A percentile compares a stretch with the other conserved stretches of the same genome.
These are phyloP conservation scores for Physaria fendleri DNA, from an alignment of 345 rosid genomes.

Conservation along the genomic window DNA sequence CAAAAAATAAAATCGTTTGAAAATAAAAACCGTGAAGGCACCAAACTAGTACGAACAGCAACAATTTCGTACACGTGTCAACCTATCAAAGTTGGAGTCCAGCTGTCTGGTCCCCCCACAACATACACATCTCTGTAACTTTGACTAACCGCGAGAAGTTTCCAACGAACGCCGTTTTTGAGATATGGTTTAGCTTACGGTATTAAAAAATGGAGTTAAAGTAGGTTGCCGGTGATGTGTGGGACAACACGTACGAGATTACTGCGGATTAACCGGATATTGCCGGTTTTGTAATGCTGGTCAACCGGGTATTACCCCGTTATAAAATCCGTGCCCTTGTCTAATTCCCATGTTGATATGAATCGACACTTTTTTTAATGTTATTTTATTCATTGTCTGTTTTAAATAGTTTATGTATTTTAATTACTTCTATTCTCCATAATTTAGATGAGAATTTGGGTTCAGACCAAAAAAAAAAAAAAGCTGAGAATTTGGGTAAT, in stretches of 20 bases:
- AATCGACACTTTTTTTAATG: not conserved
- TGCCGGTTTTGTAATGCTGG: too few relatives aligned
- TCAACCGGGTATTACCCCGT: conserved; percentile 26
- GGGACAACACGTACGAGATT: conserved; percentile 29
- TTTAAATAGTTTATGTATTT: conserved; percentile 1
- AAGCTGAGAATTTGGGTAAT: not conserved
- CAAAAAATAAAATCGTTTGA: not conserved
- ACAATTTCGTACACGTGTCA: conserved; percentile 48
- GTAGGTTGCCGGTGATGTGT: conserved; percentile 38
- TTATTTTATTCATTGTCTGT: not conserved
- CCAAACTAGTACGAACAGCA: conserved; percentile 30
- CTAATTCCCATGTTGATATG: conserved; percentile 4
- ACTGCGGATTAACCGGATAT: too few relatives aligned
- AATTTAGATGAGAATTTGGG: not conserved
- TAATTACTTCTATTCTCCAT: not conserved
- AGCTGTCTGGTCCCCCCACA: conserved; percentile 34
- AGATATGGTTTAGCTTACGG: conserved; percentile 3
- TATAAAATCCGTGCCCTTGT: conserved; percentile 21
- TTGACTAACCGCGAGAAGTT: not conserved
- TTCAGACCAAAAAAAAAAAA: too few relatives aligned
- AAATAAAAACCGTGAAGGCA: conserved; percentile 44
- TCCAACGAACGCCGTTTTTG: conserved; percentile 4
- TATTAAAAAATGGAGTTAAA: not conserved
- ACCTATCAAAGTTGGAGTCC: conserved; percentile 29
- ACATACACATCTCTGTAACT: not conserved